Evolutionary conservation across 352 stramenopile species (phyloP).

Genomic region (Pythium brassicae): DNA sequence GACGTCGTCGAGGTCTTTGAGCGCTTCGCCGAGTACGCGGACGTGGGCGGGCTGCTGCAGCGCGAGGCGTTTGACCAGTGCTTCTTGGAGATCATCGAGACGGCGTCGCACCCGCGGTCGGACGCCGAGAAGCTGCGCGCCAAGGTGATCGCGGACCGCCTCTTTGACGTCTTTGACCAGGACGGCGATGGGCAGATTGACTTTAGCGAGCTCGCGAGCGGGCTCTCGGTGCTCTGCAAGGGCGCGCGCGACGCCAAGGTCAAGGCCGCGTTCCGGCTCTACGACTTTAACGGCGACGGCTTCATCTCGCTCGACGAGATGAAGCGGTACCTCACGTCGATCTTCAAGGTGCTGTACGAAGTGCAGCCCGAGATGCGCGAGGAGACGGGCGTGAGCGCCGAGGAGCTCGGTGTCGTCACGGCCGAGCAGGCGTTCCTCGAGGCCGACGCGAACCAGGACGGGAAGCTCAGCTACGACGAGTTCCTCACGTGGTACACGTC

Average conservation of each 20-base stretch:
- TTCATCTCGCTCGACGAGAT: slow-evolving; percentile 86
- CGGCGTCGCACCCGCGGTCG: slow-evolving; percentile 52
- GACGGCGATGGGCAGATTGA: slow-evolving; percentile 79
- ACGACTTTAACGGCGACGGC: slow-evolving; percentile 84
- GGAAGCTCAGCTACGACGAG: slow-evolving; percentile 84
- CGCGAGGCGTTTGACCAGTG: slow-evolving; percentile 69
- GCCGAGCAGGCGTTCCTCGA: slow-evolving; percentile 84
- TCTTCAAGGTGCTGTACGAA: slow-evolving; percentile 87
- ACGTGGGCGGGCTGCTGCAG: slow-evolving; percentile 54
- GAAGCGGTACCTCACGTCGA: slow-evolving; percentile 80
- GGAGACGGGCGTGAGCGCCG: slow-evolving; percentile 61
- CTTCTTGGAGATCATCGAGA: slow-evolving; percentile 68
- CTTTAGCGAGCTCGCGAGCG: slow-evolving; percentile 83
- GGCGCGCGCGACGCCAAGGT: slow-evolving; percentile 79
- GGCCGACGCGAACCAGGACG: slow-evolving; percentile 74
- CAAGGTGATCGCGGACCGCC: slow-evolving; percentile 65
- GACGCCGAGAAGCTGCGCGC: slow-evolving; percentile 59
- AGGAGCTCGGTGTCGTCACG: slow-evolving; percentile 75
- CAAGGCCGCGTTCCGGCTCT: slow-evolving; percentile 76
- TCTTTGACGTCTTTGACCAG: slow-evolving; percentile 80
- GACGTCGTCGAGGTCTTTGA: slow-evolving; percentile 87
- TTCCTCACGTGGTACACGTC: slow-evolving; percentile 86
- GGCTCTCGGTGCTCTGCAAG: slow-evolving; percentile 82
- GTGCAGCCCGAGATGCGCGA: slow-evolving; percentile 67
- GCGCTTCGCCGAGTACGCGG: slow-evolving; percentile 68